These are phyloP conservation scores for Coccomyxa sp. DNA, from an alignment of 139 green algal species.

Conservation along the genomic window DNA sequence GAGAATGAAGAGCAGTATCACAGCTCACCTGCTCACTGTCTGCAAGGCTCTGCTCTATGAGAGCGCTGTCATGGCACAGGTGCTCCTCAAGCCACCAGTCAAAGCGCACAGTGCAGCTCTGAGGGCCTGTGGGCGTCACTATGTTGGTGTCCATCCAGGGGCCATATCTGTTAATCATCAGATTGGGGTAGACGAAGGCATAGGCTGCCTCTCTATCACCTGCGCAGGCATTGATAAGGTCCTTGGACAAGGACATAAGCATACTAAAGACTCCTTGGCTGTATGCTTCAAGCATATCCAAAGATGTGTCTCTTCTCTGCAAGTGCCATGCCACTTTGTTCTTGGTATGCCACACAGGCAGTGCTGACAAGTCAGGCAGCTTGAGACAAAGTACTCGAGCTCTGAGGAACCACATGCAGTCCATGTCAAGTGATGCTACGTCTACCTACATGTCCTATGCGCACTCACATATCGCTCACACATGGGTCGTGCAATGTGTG, in stretches of 20 bases:
- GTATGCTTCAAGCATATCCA: background rate
- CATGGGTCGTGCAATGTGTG: background rate
- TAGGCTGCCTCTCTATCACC: constrained; percentile 30
- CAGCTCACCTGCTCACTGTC: constrained; percentile 3
- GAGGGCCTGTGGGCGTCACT: constrained; percentile 22
- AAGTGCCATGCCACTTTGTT: too few relatives aligned
- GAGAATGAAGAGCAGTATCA: constrained; percentile 8
- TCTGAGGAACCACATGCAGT: background rate
- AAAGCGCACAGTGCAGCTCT: constrained; percentile 39
- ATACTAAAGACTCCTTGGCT: background rate
- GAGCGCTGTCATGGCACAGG: background rate
- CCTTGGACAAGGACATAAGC: background rate
- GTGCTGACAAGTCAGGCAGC: background rate
- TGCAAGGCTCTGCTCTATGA: constrained; percentile 4
- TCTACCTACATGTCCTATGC: background rate
- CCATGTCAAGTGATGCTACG: background rate
- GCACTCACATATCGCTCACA: background rate
- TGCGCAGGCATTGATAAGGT: background rate
- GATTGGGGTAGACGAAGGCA: constrained; percentile 56
- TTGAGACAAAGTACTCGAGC: background rate
- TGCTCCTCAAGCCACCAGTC: constrained; percentile 19
- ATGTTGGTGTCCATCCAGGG: constrained; percentile 55
- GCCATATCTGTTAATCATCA: constrained; percentile 64
- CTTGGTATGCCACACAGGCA: too few relatives aligned
- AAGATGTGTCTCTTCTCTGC: too few relatives aligned